These are phyloP conservation scores for Pelargonium cotyledonis DNA, from an alignment of 441 rosid species.

Conservation along the genomic window DNA sequence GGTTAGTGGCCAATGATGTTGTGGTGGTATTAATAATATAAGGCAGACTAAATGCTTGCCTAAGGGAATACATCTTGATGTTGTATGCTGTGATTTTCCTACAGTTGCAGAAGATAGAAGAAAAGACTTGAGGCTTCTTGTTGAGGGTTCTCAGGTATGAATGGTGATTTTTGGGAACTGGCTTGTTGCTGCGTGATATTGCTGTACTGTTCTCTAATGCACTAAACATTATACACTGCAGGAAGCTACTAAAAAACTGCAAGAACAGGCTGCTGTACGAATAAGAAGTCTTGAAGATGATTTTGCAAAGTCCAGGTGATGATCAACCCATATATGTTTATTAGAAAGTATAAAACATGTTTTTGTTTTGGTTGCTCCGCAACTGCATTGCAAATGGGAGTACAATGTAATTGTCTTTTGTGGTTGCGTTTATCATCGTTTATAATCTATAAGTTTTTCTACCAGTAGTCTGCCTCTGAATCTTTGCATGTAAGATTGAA, in stretches of 20 bases:
- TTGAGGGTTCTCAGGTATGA: slow-evolving; percentile 84
- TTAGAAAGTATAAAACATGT: background rate
- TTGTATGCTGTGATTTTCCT: slow-evolving; percentile 3
- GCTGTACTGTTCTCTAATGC: background rate
- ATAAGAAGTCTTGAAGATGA: slow-evolving; percentile 78
- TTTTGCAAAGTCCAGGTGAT: slow-evolving; percentile 61
- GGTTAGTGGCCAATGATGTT: background rate
- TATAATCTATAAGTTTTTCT: too few species aligned
- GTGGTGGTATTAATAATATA: background rate
- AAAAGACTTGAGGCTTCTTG: slow-evolving; percentile 52
- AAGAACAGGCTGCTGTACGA: slow-evolving; percentile 67
- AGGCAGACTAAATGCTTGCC: background rate
- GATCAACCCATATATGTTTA: background rate
- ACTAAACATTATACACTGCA: slow-evolving; percentile 24
- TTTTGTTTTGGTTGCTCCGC: background rate
- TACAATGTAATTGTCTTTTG: too few species aligned
- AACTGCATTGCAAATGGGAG: too few species aligned
- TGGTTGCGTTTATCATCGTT: too few species aligned
- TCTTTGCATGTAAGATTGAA: too few species aligned
- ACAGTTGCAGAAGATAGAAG: slow-evolving; percentile 49
- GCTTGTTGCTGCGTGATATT: background rate
- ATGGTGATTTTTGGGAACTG: background rate
- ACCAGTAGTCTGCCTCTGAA: too few species aligned
- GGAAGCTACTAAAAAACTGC: slow-evolving; percentile 76
- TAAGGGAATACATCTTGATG: background rate